Base-by-base conservation (phyloP, 1,284 basidiomycete genomes). In the Ceratobasidium sp. region DNA sequence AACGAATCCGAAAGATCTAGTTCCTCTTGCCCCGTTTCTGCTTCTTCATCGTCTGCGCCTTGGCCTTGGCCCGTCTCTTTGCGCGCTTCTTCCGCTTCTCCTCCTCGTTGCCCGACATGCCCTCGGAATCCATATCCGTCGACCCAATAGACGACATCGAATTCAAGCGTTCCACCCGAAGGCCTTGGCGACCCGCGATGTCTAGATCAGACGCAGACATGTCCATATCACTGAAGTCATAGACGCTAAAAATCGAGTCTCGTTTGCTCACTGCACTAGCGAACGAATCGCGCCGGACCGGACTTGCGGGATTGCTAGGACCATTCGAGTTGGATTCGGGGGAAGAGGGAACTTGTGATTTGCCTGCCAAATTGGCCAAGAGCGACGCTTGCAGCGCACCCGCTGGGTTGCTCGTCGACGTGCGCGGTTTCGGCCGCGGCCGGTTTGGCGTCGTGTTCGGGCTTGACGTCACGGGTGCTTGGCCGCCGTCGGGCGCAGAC, bases 221-320 rank as follows among this genome's bases (percentile, higher is more conserved):
- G 65, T 69, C 51, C 65, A 69, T 53, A 69, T 58, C 65, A 53
- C 65, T 69, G 49, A 34, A 41, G 3, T 69, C 65, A 51, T 22
- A 54, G 22, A 43, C 51, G 56, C 51, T 56, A 53, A 56, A 46
- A 69, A 69, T 69, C 65, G 65, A 69, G 65, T 69, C 53, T 58
- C 65, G 51, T 29, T 69, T 69, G 65, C 65, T 69, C 53, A 69
- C 65, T 69, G 65, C 65, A 69, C 49, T 56, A 43, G 65, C 65
- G 65, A 69, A n/a, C 49, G 65, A 69, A 69, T 69, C 65, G 65
- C 65, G 49, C 16, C 65, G 49, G 6, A 39, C 37, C 9, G 48
- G 64, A 46, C 61, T 63, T 22, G 64, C 41, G 5, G 24, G 11
- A 48, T 24, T 5, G 7, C 11, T 22, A 22, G 46, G 9, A 13